A percentile compares a stretch with the other conserved stretches of the same genome.
phyloP scores from a whole-genome alignment of 1,139 yeast genomes.

The Blastobotrys serpentis region DNA sequence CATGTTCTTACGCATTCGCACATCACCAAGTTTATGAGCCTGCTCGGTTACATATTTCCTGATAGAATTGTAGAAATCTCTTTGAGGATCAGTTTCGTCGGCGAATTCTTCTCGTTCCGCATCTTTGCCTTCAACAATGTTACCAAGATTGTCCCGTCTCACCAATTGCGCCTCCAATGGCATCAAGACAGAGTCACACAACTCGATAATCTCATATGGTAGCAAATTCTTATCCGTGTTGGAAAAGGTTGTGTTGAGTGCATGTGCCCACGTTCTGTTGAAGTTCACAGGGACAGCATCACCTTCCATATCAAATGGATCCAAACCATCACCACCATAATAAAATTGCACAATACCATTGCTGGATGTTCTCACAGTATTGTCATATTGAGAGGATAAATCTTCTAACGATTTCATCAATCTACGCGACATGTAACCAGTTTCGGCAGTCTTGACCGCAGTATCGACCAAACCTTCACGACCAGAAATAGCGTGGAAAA shows the following conservation, averaged over 20 bases:
- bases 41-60: slow-evolving; percentile 59
- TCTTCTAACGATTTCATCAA: slow-evolving; percentile 98
- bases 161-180: slow-evolving; percentile 62
- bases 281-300: slow-evolving; percentile 96
- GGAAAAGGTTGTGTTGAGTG: slow-evolving; percentile 67
- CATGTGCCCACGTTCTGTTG: slow-evolving; percentile 92
- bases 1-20: slow-evolving; percentile 57
- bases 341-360: slow-evolving; percentile 97
- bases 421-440: slow-evolving; percentile 99
- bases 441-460: slow-evolving; percentile 98
- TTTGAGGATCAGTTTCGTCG: slow-evolving; percentile 82
- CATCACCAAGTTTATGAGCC: slow-evolving; percentile 54
- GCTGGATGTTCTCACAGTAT: slow-evolving; percentile 90
- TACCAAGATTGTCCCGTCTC: slow-evolving; percentile 74
- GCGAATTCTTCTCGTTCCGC: slow-evolving; percentile 46
- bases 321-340: slow-evolving; percentile 98
- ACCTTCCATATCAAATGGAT: slow-evolving; percentile 99
- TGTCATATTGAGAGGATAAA: slow-evolving; percentile 88
- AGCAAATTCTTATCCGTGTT: slow-evolving; percentile 55
- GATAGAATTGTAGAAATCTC: slow-evolving; percentile 75
- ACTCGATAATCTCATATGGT: slow-evolving; percentile 66
- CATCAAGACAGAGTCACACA: slow-evolving; percentile 53
- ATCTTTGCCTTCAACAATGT: slow-evolving; percentile 45
- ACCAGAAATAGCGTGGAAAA: slow-evolving; percentile 98
- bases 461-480: slow-evolving; percentile 99